Conservation (phyloP, 2,329 filamentous ascomycete species). For the Xylariaceae sp. region DNA sequence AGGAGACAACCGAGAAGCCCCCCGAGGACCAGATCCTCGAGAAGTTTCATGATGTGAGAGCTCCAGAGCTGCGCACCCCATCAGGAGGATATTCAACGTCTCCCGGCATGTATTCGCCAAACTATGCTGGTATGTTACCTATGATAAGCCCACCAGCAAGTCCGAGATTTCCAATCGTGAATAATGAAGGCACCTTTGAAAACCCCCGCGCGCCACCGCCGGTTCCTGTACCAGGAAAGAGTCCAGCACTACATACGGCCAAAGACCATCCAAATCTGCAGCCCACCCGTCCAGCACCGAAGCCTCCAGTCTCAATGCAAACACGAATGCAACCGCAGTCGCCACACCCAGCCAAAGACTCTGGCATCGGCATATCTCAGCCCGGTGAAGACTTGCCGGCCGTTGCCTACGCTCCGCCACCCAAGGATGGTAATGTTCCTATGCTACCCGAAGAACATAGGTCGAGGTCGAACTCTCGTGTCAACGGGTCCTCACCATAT, state of each 20-base stretch:
- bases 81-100: slow-evolving; percentile 53
- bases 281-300: slow-evolving; percentile 84
- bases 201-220: slow-evolving; percentile 93
- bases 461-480: slow-evolving; percentile 71
- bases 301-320: slow-evolving; percentile 73
- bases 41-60: slow-evolving; percentile 89
- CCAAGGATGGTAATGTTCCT: slow-evolving; percentile 59
- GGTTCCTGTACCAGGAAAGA: slow-evolving; percentile 67
- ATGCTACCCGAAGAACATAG: slow-evolving; percentile 72
- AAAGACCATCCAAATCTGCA: slow-evolving; percentile 67
- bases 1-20: slow-evolving; percentile 83
- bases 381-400: slow-evolving; percentile 60
- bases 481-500: slow-evolving; percentile 59
- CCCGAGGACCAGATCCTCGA: slow-evolving; percentile 90
- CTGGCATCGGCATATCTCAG: slow-evolving; percentile 66
- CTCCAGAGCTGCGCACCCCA: slow-evolving; percentile 56
- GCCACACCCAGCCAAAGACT: slow-evolving; percentile 65
- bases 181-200: slow-evolving; percentile 93
- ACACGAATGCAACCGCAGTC: slow-evolving; percentile 62
- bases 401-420: slow-evolving; percentile 49
- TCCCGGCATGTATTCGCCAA: slow-evolving; percentile 60
- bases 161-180: slow-evolving; percentile 82
- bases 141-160: slow-evolving; percentile 81
- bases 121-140: slow-evolving; percentile 63
- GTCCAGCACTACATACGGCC: slow-evolving; percentile 47